Evolutionary conservation across 352 stramenopile species (phyloP).

Genomic region (Globisporangium rhizosaccharum): DNA sequence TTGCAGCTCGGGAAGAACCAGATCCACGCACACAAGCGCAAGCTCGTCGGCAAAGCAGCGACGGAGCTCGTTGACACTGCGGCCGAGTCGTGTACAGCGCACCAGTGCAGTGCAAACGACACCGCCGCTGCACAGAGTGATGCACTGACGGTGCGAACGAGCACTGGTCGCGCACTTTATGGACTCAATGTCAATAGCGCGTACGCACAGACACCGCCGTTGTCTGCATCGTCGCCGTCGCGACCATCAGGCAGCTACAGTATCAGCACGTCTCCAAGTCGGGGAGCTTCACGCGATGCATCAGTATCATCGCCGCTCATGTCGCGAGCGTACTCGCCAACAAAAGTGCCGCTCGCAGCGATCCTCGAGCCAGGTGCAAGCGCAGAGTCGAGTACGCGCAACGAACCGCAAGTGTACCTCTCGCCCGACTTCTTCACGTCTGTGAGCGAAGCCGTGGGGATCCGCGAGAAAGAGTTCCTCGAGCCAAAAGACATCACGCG

Average conservation of each 20-base stretch:
- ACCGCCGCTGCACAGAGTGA: neutral
- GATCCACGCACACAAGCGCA: slow-evolving; percentile 46
- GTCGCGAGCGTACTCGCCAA: slow-evolving; percentile 9
- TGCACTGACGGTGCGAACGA: neutral
- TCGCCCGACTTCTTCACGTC: slow-evolving; percentile 36
- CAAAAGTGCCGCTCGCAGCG: slow-evolving; percentile 20
- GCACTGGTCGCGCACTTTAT: slow-evolving; percentile 3
- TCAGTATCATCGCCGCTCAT: slow-evolving; percentile 1
- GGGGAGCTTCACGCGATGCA: neutral
- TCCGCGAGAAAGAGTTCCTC: slow-evolving; percentile 39
- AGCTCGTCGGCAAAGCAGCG: slow-evolving; percentile 21
- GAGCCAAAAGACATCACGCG: slow-evolving; percentile 36
- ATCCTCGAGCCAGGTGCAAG: slow-evolving; percentile 17
- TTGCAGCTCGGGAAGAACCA: slow-evolving; percentile 40
- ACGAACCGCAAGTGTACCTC: slow-evolving; percentile 20
- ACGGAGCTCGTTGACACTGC: slow-evolving; percentile 15
- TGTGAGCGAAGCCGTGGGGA: slow-evolving; percentile 27
- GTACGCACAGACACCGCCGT: neutral
- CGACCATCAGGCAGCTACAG: neutral
- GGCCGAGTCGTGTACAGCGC: slow-evolving; percentile 4
- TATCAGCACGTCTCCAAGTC: neutral
- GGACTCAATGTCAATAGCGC: neutral
- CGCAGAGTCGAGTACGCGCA: neutral
- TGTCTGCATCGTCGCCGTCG: neutral
- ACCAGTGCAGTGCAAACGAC: slow-evolving; percentile 9